phyloP scores from a whole-genome alignment of 2,329 filamentous ascomycete species.

The Pseudogymnoascus sp. region DNA sequence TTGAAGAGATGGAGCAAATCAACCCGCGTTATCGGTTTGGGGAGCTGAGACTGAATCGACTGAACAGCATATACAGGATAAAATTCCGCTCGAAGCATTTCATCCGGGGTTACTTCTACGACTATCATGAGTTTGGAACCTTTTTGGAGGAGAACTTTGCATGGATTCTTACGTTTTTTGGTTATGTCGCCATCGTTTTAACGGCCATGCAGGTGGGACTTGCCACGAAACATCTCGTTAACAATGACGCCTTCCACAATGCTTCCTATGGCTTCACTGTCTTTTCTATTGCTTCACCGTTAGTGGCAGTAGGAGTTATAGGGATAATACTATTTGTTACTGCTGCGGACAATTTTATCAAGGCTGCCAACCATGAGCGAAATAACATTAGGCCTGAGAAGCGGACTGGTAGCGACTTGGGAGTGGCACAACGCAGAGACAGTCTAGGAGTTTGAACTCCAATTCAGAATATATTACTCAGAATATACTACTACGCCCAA shows the following conservation, averaged over 20 bases:
- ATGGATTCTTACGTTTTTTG: slow-evolving; percentile 32
- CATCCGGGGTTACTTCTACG: slow-evolving; percentile 12
- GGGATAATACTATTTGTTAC: neutral
- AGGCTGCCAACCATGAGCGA: neutral
- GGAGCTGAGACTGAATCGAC: slow-evolving; percentile 27
- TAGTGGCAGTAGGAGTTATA: slow-evolving; percentile 18
- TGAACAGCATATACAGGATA: slow-evolving; percentile 23
- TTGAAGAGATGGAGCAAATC: slow-evolving; percentile 16
- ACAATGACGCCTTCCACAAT: slow-evolving; percentile 33
- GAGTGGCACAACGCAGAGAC: too few species aligned
- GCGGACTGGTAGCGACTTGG: neutral
- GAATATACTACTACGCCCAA: neutral
- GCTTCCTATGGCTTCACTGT: slow-evolving; percentile 40
- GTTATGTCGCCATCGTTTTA: slow-evolving; percentile 37
- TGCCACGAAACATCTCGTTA: slow-evolving; percentile 27
- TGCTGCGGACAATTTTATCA: neutral
- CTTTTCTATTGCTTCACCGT: slow-evolving; percentile 37
- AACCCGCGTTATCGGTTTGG: slow-evolving; percentile 28
- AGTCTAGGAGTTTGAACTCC: neutral
- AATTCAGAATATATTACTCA: neutral
- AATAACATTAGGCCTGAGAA: neutral
- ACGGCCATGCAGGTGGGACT: slow-evolving; percentile 43
- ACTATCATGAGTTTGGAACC: slow-evolving; percentile 27
- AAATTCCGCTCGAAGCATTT: slow-evolving; percentile 2
- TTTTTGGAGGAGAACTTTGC: slow-evolving; percentile 37